Evolutionary conservation across 345 rosid genomes (phyloP).

Genomic region (Arabis hirsuta): DNA sequence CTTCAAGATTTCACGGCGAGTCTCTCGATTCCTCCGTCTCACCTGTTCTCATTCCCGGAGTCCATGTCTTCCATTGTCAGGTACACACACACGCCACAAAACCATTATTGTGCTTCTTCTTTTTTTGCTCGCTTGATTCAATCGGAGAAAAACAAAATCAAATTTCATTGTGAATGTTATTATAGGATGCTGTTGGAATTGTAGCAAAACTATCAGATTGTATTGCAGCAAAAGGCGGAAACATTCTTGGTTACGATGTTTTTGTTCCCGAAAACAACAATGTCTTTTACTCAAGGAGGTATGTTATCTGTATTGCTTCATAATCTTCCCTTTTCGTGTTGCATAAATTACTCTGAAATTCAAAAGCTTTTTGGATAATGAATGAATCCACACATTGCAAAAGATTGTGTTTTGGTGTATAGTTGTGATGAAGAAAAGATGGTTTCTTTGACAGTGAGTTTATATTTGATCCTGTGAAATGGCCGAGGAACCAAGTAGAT

Average conservation of each 20-base stretch:
- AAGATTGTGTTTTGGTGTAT: neutral
- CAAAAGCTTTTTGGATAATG: neutral
- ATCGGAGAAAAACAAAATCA: neutral
- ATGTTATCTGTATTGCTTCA: neutral
- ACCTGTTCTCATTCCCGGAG: slow-evolving; percentile 64
- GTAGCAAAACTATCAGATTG: slow-evolving; percentile 91
- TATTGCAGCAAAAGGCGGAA: slow-evolving; percentile 91
- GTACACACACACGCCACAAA: slow-evolving; percentile 48
- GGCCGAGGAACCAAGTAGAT: slow-evolving; percentile 77
- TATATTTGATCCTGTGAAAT: slow-evolving; percentile 70
- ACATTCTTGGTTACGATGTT: slow-evolving; percentile 89
- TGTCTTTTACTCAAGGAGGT: slow-evolving; percentile 53
- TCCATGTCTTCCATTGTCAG: slow-evolving; percentile 90
- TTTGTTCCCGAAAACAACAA: slow-evolving; percentile 80
- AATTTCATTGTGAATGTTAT: neutral
- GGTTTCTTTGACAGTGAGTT: slow-evolving; percentile 48
- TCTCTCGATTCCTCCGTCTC: slow-evolving; percentile 52
- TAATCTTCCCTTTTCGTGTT: neutral
- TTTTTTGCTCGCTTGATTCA: neutral
- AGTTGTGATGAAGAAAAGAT: slow-evolving; percentile 31
- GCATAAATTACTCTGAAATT: neutral
- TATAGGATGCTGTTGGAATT: slow-evolving; percentile 49
- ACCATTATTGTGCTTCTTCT: neutral
- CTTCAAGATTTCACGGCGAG: slow-evolving; percentile 51
- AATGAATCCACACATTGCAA: neutral